Percentiles rank a stretch among this genome's conserved stretches.
Evolutionary conservation across 257 asterid species (phyloP).

Genomic region (Solanum corneliomulleri): DNA sequence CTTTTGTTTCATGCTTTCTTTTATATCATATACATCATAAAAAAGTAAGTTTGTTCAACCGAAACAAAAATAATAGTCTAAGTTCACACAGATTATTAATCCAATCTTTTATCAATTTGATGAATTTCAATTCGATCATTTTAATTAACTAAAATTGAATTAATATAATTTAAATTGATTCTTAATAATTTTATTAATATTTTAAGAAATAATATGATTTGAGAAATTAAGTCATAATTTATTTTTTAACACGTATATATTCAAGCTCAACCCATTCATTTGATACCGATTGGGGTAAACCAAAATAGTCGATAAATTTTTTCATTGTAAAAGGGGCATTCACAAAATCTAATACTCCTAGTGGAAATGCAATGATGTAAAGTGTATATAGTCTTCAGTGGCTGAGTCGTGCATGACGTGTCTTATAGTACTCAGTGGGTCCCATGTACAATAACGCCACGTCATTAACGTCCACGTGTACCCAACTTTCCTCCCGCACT

Average conservation of each 20-base stretch:
- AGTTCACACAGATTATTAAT: not conserved
- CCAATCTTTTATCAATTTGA: too few relatives aligned
- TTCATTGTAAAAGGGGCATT: not conserved
- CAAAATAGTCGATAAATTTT: not conserved
- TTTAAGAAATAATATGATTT: too few relatives aligned
- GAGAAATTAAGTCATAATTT: too few relatives aligned
- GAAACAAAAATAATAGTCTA: not conserved
- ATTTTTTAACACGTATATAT: too few relatives aligned
- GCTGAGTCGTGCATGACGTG: conserved; percentile 16
- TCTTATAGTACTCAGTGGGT: conserved; percentile 3
- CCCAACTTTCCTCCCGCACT: conserved; percentile 21
- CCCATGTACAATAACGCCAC: not conserved
- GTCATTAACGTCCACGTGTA: conserved; percentile 11
- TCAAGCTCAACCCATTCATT: too few relatives aligned
- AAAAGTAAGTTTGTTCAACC: too few relatives aligned
- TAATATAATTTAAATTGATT: too few relatives aligned
- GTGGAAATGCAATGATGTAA: not conserved
- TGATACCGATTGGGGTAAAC: too few relatives aligned
- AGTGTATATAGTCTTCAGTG: not conserved
- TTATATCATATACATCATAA: too few relatives aligned
- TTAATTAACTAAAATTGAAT: too few relatives aligned
- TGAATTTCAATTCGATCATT: too few relatives aligned
- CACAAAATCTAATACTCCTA: not conserved
- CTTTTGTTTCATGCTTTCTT: not conserved
- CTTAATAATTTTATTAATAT: too few relatives aligned